phyloP scores from a whole-genome alignment of 768 basidiomycete species.

The Xerocomus spinulosus region DNA sequence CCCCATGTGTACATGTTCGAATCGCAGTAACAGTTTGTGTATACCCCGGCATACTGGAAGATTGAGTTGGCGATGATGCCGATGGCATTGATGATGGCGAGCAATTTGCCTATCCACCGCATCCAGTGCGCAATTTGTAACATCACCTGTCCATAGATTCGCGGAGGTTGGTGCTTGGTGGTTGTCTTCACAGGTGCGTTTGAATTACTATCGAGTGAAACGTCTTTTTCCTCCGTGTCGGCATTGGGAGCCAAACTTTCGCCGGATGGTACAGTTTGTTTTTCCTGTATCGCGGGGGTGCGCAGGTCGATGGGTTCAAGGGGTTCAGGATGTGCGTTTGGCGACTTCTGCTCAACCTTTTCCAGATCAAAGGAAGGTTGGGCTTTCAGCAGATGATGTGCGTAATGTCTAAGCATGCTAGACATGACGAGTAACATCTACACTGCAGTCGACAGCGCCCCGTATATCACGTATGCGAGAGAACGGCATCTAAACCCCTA shows the following conservation, averaged over 20 bases:
- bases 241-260: not conserved
- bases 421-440: too few relatives aligned
- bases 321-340: not conserved
- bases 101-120: slow-evolving; percentile 23
- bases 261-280: not conserved
- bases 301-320: not conserved
- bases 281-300: too few relatives aligned
- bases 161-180: not conserved
- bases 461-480: slow-evolving; percentile 30
- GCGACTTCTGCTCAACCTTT: not conserved
- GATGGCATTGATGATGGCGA: slow-evolving; percentile 28
- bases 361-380: not conserved
- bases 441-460: slow-evolving; percentile 22
- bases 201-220: too few relatives aligned
- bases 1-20: slow-evolving; percentile 24
- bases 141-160: not conserved
- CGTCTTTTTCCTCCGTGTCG: not conserved
- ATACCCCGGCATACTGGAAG: slow-evolving; percentile 28
- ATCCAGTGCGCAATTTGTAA: slow-evolving; percentile 12
- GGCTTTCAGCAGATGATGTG: slow-evolving; percentile 3
- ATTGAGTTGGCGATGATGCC: slow-evolving; percentile 24
- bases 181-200: not conserved
- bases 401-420: not conserved
- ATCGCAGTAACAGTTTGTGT: slow-evolving; percentile 29
- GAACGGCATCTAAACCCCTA: slow-evolving; percentile 36